These are phyloP conservation scores for Pyrus bretschneideri DNA, from an alignment of 306 rosid species.

Conservation along the genomic window DNA sequence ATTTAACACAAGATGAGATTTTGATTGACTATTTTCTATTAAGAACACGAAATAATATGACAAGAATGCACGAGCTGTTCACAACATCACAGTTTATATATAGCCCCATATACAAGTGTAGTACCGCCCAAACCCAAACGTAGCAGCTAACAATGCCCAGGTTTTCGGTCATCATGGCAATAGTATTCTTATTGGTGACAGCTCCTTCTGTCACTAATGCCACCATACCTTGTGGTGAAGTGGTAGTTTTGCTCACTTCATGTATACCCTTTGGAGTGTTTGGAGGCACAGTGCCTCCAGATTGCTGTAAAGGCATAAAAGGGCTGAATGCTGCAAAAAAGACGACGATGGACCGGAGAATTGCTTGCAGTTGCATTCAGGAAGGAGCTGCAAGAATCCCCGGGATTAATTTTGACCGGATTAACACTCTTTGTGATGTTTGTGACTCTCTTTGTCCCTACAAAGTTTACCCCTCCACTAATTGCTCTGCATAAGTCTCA, in stretches of 20 bases:
- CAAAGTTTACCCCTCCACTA: conserved; percentile 59
- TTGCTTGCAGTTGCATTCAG: conserved; percentile 46
- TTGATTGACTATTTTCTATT: no score
- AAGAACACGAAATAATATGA: not conserved
- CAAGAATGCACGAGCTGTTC: not conserved
- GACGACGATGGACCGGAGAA: conserved; percentile 30
- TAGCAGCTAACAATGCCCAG: not conserved
- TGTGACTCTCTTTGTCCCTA: conserved; percentile 49
- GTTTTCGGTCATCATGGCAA: conserved; percentile 2
- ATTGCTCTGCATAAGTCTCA: conserved; percentile 40
- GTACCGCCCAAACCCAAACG: not conserved
- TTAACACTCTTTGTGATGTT: conserved; percentile 18
- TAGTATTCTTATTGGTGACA: conserved; percentile 18
- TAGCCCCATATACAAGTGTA: not conserved
- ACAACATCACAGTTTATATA: not conserved
- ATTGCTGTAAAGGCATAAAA: conserved; percentile 53
- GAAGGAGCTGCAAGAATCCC: conserved; percentile 39
- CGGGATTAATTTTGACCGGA: conserved; percentile 33
- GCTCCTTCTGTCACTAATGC: conserved; percentile 12
- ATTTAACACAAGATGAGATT: not conserved
- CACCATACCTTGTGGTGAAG: conserved; percentile 38
- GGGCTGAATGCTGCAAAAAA: conserved; percentile 36
- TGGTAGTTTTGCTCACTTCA: conserved; percentile 37
- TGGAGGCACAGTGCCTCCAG: conserved; percentile 43
- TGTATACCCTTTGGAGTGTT: conserved; percentile 51